Base-by-base conservation (phyloP, 2,329 filamentous ascomycete species). In the Lachnellula occidentalis region DNA sequence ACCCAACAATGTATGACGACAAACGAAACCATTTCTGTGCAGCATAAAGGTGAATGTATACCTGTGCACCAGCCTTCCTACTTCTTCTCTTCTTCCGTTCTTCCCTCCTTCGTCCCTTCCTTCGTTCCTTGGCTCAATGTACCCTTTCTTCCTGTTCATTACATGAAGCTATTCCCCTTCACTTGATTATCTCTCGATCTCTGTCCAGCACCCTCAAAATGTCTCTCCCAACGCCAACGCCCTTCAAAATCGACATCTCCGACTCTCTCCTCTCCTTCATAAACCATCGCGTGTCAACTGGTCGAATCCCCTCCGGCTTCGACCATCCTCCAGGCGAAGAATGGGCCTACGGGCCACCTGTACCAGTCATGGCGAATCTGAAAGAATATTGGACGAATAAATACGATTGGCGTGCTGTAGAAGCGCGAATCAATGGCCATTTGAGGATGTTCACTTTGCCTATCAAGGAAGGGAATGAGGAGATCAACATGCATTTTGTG, bases 401-500 rank as follows among this genome's bases (percentile, higher is more conserved):
- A 24, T 70, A 66, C 48, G 57, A 68, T 51, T 69, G 67, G 67
- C 51, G 63, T 22, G 49, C 58, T 7, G 55, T 61, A 1, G 64
- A 70, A 58, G 53, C 58, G 9, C 46, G 56, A n/a, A 58, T 70
- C 37, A 70, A 70, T 55, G 41, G 14, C 12, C 50, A 64, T 34
- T 52, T 69, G 2, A 65, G 56, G 4, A 64, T 67, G 58, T 70
- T 66, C 53, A 68, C 63, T 1, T 57, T 67, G 4, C 62, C 59
- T 0, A 61, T 69, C 24, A 54, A 57, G 17, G 52, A 67, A 60
- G 57, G 61, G 64, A 27, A 69, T 61, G 69, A 57, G 58, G 41
- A 58, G 51, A 65, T 87, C 24, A 73, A 80, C n/a, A 74, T 88
- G 3, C 86, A 89, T 66, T 85, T 85, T 61, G 67, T 88, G 3